Evolutionary conservation across 1,139 yeast species (phyloP), one percentile per base, ranked within the genome.

Genomic region (Arxiozyma slooffiae): DNA sequence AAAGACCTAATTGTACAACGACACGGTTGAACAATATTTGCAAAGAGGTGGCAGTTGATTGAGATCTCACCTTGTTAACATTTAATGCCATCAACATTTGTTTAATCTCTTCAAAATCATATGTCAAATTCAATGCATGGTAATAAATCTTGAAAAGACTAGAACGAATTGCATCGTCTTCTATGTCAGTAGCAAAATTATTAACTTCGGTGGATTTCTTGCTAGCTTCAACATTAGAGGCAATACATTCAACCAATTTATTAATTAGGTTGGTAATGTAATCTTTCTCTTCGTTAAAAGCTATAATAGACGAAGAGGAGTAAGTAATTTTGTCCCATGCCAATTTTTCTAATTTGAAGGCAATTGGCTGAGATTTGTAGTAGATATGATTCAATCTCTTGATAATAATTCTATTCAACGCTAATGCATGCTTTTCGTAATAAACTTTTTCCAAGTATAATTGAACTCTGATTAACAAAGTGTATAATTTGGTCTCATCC

Each of bases 21-120:
- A 96, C 89, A 70, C 99, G 80, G 76, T 94, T 94, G 76, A 88
- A 94, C 63, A 88, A 77, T 52, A 92, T 90, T 76, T 92, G 98
- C 60, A 92, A 74, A 44, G 82, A 74, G 40, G 95, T 81, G 62
- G 92, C 97, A 46, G 95, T 84, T n/a, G 49, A 43, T 42, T 42
- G 45, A 24, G 47, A 45, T 38, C 41, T 45, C 6, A 38, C 41
- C 49, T 81, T 78, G 70, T 87, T 88, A 62, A 92, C 87, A 46
- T 85, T 76, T 44, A 85, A 75, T 72, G 87, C 95, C 62, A 90
- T 75, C 69, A 92, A 78, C 79, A 90, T 80, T 58, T 88, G 95
- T 68, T 94, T 82, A 44, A 98, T 97, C 66, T 79, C 77, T 68
- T 76, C 74, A 73, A 86, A 92, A 63, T 84, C 78, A 14, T 42